phyloP scores from a whole-genome alignment of 371 early-diverging fungal genomes.

The Fennellomyces sp. region DNA sequence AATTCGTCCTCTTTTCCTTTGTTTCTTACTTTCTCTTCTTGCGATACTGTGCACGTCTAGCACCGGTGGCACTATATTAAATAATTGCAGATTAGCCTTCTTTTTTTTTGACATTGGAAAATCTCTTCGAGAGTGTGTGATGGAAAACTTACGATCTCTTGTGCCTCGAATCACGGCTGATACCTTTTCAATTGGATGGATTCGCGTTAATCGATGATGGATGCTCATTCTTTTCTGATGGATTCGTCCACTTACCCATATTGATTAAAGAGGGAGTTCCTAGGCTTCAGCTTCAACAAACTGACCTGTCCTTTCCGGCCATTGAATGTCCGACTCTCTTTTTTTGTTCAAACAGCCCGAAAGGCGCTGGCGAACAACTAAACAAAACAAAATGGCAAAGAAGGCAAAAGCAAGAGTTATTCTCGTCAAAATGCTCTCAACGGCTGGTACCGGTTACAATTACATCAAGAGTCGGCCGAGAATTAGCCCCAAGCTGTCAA shows the following conservation, averaged over 20 bases:
- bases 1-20: no score
- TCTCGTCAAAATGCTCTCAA: conserved; percentile 77
- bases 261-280: conserved; percentile 5
- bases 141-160: conserved; percentile 18
- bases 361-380: no score
- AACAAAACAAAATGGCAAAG: conserved; percentile 61
- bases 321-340: neutral
- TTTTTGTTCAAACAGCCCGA: neutral
- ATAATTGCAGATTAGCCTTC: neutral
- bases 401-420: conserved; percentile 86
- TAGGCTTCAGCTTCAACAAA: neutral
- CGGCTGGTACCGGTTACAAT: conserved; percentile 84
- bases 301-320: neutral
- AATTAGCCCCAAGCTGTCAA: conserved; percentile 72
- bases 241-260: conserved; percentile 1
- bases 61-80: conserved; percentile 14
- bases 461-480: conserved; percentile 80
- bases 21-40: conserved; percentile 20
- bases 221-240: neutral
- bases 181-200: conserved; percentile 15
- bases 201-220: neutral
- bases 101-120: no score
- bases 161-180: conserved; percentile 17
- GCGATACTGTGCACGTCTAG: conserved; percentile 15
- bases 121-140: no score